Conservation (phyloP, 2,329 filamentous ascomycete species). For the Huntiella savannae region DNA sequence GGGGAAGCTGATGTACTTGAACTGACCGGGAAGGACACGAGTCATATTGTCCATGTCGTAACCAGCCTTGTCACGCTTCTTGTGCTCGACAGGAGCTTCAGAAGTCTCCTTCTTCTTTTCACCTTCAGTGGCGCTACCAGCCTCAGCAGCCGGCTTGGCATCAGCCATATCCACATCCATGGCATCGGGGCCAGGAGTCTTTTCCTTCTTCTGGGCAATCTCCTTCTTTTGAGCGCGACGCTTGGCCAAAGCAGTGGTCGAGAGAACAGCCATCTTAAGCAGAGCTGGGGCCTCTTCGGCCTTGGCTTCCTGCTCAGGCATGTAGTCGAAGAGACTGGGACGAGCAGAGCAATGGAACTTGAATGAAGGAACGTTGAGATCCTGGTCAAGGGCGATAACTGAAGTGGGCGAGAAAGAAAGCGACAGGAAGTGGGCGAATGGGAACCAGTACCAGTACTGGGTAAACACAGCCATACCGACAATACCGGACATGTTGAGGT, state of each 20-base stretch:
- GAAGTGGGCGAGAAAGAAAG: constrained; percentile 93
- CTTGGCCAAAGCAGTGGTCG: constrained; percentile 92
- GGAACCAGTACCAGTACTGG: constrained; percentile 99
- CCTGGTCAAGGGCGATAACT: constrained; percentile 84
- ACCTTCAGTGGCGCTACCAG: constrained; percentile 44
- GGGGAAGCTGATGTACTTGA: constrained; percentile 90
- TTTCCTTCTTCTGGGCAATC: constrained; percentile 68
- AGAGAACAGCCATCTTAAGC: constrained; percentile 87
- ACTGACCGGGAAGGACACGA: constrained; percentile 72
- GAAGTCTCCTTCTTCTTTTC: constrained; percentile 36
- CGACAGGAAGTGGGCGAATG: constrained; percentile 90
- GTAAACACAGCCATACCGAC: constrained; percentile 97
- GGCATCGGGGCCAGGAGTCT: constrained; percentile 23
- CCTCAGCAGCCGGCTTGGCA: constrained; percentile 25
- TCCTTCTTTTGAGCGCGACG: constrained; percentile 88
- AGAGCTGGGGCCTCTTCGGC: constrained; percentile 80
- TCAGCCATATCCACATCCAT: constrained; percentile 70
- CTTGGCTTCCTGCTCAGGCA: constrained; percentile 90
- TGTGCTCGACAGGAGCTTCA: constrained; percentile 33
- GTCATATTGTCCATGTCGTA: constrained; percentile 97
- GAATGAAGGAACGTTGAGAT: constrained; percentile 82
- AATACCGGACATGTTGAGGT: constrained; percentile 95
- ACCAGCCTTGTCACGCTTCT: constrained; percentile 95
- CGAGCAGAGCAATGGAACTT: constrained; percentile 91
- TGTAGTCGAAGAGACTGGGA: constrained; percentile 93